Base-by-base conservation (phyloP, 768 basidiomycete species). In the Russula olivacea region DNA sequence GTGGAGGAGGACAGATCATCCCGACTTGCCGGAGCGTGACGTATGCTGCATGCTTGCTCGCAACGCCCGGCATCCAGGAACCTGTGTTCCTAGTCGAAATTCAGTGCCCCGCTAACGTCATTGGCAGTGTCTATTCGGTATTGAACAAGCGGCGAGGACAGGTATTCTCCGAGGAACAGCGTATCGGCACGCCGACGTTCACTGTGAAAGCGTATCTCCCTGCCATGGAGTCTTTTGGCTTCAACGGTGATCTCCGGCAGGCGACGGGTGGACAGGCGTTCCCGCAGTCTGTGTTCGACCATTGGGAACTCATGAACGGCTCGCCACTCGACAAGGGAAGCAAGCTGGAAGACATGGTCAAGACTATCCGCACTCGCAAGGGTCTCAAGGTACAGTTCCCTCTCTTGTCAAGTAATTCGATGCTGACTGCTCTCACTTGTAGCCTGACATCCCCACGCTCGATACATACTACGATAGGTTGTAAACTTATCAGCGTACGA, bases 1-100 rank as follows among this genome's bases (percentile, higher is more conserved):
- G 96, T 81, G 96, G 97, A 76, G 95, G 95, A 80, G 96, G 96
- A 77, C 92, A 99, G 77, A 83, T 98, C 72, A 98, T 99, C 76
- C 96, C 96, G 61, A 95, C 93, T 43, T 92, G 89, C 77, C 89
- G 97, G 78, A 91, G 97, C 74, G 96, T 88, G 68, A 90, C 88
- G 73, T 98, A 98, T 77, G 96, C 97, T 66, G 93, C 96, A 57
- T 91, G 93, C 76, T 74, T 98, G 69, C 86, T 99, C 69, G 94
- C 95, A 64, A 82, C 82, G 12, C 97, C 97, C 48, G 82, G 83
- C 77, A 83, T 99, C 65, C 96, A 98, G 74, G 97, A 99, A 77
- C 97, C 97, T 61, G 79, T 98, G 75, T 98, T 94, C 81, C 88
- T 93, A 45, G 94, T 95, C 74, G 97, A 99, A 76, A 95, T 98